Percentiles rank a stretch among this genome's conserved stretches.
Conservation (phyloP, 805 yeast species). For the Saccharomycopsis selenospora region DNA sequence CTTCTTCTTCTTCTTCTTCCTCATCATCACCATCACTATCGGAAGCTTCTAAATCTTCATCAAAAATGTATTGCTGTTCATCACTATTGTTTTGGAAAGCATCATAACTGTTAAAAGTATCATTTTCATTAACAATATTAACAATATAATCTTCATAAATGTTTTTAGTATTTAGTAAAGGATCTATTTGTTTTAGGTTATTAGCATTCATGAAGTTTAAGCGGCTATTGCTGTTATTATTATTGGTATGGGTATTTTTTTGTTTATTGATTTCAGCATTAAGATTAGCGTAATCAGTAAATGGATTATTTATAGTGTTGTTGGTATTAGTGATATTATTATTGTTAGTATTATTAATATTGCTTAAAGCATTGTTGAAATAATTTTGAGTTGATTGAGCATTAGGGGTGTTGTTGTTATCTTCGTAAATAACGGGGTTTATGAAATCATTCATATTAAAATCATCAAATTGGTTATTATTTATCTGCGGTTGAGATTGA, state of each 20-base stretch:
- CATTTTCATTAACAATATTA: neutral
- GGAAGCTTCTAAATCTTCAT: slow-evolving; percentile 19
- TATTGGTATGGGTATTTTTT: neutral
- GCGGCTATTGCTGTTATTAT: neutral
- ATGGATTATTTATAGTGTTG: slow-evolving; percentile 28
- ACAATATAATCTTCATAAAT: neutral
- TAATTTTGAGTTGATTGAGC: too few species aligned
- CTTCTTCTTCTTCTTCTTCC: slow-evolving; percentile 38
- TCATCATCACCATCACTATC: slow-evolving; percentile 27
- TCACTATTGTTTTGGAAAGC: slow-evolving; percentile 3
- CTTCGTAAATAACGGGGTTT: too few species aligned
- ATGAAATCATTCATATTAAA: too few species aligned
- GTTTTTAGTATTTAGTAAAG: neutral
- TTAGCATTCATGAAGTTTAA: slow-evolving; percentile 5
- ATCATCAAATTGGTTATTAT: neutral
- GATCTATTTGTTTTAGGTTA: slow-evolving; percentile 7
- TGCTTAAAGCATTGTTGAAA: slow-evolving; percentile 8
- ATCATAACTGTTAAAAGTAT: slow-evolving; percentile 1
- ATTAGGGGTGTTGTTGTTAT: too few species aligned
- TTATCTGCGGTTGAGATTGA: neutral
- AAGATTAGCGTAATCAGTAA: slow-evolving; percentile 36
- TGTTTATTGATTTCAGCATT: slow-evolving; percentile 23
- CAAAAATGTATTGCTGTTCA: slow-evolving; percentile 2
- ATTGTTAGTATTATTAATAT: slow-evolving; percentile 8
- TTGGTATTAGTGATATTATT: slow-evolving; percentile 19